Evolutionary conservation across 2,329 filamentous ascomycete species (phyloP).

Genomic region (Arthrobotrys sinensis): DNA sequence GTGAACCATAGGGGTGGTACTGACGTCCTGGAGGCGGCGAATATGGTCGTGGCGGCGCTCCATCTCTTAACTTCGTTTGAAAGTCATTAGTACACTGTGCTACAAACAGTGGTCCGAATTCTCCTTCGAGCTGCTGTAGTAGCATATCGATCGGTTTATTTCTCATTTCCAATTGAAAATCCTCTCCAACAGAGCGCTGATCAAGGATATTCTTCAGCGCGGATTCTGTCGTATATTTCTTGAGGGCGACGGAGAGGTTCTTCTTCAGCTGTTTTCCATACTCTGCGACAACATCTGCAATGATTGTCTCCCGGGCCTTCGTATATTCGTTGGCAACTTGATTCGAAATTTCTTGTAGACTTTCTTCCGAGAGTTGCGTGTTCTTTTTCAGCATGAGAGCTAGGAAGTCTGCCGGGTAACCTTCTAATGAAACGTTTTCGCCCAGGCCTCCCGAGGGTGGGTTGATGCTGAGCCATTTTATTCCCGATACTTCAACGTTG

Average conservation of each 20-base stretch:
- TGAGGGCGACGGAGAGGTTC: not conserved
- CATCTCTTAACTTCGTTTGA: not conserved
- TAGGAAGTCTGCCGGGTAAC: conserved; percentile 3
- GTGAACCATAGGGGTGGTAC: too few species aligned
- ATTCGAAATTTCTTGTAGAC: not conserved
- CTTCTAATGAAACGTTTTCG: not conserved
- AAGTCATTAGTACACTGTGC: not conserved
- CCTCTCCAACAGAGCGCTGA: not conserved
- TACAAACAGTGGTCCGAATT: not conserved
- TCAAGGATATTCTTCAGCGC: not conserved
- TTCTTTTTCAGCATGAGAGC: not conserved
- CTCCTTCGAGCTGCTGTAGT: not conserved
- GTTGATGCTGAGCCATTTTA: not conserved
- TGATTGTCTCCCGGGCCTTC: not conserved
- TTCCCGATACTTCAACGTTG: not conserved
- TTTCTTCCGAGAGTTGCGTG: not conserved
- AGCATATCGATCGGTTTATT: not conserved
- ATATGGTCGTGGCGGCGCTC: too few species aligned
- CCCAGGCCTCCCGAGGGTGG: not conserved
- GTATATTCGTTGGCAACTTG: not conserved
- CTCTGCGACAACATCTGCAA: not conserved
- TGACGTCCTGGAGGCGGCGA: too few species aligned
- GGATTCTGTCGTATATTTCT: not conserved
- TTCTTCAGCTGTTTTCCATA: not conserved
- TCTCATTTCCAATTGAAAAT: conserved; percentile 3